These are phyloP conservation scores for Pachyrhizus erosus DNA, from an alignment of 306 rosid species.

Conservation along the genomic window DNA sequence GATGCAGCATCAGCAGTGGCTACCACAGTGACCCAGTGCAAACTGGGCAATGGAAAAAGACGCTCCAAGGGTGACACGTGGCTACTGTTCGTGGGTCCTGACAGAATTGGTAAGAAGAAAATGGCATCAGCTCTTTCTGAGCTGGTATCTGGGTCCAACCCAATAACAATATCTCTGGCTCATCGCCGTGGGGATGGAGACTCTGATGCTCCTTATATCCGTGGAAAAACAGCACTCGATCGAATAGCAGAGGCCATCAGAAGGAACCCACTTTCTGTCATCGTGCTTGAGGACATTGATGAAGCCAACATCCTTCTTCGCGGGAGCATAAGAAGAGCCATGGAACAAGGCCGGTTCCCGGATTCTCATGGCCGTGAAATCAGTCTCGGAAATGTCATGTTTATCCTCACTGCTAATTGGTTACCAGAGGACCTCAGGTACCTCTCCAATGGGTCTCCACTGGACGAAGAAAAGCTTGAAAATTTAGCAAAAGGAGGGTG, in stretches of 20 bases:
- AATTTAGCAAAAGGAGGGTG: slow-evolving; percentile 64
- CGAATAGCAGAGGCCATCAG: slow-evolving; percentile 80
- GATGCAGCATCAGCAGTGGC: slow-evolving; percentile 94
- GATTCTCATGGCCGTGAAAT: slow-evolving; percentile 94
- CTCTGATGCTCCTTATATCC: slow-evolving; percentile 63
- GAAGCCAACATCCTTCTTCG: slow-evolving; percentile 67
- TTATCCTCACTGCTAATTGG: slow-evolving; percentile 84
- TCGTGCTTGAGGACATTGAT: slow-evolving; percentile 85
- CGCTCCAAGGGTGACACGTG: slow-evolving; percentile 84
- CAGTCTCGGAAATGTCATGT: slow-evolving; percentile 81
- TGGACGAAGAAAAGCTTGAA: slow-evolving; percentile 69
- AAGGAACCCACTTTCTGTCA: slow-evolving; percentile 81
- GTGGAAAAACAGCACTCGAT: slow-evolving; percentile 89
- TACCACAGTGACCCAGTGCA: slow-evolving; percentile 76
- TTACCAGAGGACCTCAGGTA: slow-evolving; percentile 72
- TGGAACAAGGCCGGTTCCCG: slow-evolving; percentile 83
- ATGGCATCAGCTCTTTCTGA: slow-evolving; percentile 93
- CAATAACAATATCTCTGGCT: slow-evolving; percentile 66
- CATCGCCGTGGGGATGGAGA: slow-evolving; percentile 63
- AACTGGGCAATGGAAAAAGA: slow-evolving; percentile 73
- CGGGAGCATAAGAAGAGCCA: slow-evolving; percentile 77
- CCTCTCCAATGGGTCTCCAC: slow-evolving; percentile 56
- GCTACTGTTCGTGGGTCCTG: slow-evolving; percentile 89
- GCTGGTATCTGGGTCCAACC: slow-evolving; percentile 72
- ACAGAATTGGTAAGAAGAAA: slow-evolving; percentile 90